phyloP scores from a whole-genome alignment of 306 rosid genomes.

The Carpinus fangiana region DNA sequence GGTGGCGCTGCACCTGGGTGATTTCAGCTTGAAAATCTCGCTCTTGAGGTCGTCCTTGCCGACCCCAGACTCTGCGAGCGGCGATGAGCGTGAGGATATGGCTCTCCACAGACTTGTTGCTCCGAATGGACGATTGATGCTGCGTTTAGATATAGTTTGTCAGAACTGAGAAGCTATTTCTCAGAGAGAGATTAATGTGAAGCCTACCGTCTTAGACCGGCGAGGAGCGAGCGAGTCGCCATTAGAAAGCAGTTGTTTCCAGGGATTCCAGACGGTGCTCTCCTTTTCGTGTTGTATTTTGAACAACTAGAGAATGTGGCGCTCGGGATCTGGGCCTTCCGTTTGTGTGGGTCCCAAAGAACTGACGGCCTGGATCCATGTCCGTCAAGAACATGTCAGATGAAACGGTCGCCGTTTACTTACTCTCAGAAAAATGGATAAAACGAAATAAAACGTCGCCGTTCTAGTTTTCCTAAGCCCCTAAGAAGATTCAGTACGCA shows the following conservation, averaged over 20 bases:
- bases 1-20: constrained; percentile 27
- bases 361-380: constrained; percentile 1
- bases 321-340: not conserved
- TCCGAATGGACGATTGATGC: constrained; percentile 23
- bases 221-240: constrained; percentile 37
- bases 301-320: not conserved
- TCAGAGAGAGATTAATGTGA: not conserved
- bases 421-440: not conserved
- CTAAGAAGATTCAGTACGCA: not conserved
- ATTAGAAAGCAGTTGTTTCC: constrained; percentile 23
- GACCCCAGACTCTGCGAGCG: not conserved
- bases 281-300: not conserved
- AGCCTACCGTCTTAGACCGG: constrained; percentile 41
- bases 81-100: constrained; percentile 26
- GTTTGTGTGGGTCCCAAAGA: constrained; percentile 18
- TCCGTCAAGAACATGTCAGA: not conserved
- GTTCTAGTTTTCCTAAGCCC: constrained; percentile 2
- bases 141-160: constrained; percentile 17
- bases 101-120: constrained; percentile 26
- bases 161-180: not conserved
- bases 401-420: not conserved
- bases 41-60: constrained; percentile 30
- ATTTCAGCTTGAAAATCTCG: constrained; percentile 35
- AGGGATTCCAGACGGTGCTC: not conserved
- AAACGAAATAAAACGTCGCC: constrained; percentile 11